Base-by-base conservation (phyloP, 495 filamentous ascomycete species). In the Massariosphaeria phaeospora region DNA sequence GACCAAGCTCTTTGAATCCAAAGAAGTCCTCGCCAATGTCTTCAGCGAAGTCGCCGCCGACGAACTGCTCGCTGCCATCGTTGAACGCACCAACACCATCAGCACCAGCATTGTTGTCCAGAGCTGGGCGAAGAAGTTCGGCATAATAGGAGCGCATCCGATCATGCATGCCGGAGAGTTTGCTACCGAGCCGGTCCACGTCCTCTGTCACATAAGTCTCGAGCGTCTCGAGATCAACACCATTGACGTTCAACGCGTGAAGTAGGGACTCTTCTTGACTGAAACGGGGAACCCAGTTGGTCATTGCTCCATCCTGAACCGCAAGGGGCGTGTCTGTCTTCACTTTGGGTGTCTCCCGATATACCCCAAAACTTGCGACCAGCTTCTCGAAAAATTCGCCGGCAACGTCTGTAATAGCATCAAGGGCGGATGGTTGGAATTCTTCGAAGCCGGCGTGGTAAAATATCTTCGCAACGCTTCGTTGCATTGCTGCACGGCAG, bases 1-100 rank as follows among this genome's bases (percentile, higher is more conserved):
- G 76, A 15, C 93, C 93, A 29, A 97, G 77, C 58, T 95, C 91
- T 68, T 91, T 91, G 79, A 99, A 96, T 9, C 93, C 93, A 60
- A 99, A 97, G 78, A 96, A 99, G 72, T 99, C 93, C 70, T 96
- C 93, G 53, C 88, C 91, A 26, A 97, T 84, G 62, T 97, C 93
- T 71, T 95, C 93, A 1, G 93, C 93, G 67, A 96, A 99, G 66
- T 97, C 91, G 44, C 93, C 93, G 31, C 86, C 87, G 45, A 96
- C 81, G 62, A 99, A 99, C 69, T 97, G 91, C 59, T 99, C 93
- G 63, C 89, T 95, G 52, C 91, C 91, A 64, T 99, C 93, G 53
- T 90, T 84, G 72, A 99, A 99, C 0, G 89, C 86, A 53, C 83
- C 84, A 4, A 84, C 88, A 17, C 94, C 93, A 66, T 97, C 94